These are phyloP conservation scores for Epichloe baconii DNA, from an alignment of 2,329 filamentous ascomycete species.

Conservation along the genomic window DNA sequence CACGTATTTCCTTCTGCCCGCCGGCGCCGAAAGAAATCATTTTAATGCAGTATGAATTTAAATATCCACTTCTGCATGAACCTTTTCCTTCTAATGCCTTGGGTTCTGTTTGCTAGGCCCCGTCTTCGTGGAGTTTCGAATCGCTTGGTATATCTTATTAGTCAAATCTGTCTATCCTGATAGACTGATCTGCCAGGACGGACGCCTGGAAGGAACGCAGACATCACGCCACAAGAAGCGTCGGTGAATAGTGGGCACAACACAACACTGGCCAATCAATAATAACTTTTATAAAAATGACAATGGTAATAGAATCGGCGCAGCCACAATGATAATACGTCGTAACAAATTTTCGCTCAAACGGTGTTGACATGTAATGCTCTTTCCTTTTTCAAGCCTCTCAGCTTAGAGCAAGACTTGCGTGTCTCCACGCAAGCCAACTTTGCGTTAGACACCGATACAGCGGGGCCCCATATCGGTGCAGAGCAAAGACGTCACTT, in stretches of 20 bases:
- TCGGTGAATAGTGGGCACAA: constrained; percentile 1
- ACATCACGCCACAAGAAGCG: constrained; percentile 2
- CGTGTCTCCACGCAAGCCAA: background rate
- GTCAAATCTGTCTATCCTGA: background rate
- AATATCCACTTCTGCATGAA: background rate
- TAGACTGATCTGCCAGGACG: background rate
- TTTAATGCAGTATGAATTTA: background rate
- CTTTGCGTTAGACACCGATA: background rate
- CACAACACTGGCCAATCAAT: constrained; percentile 4
- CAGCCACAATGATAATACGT: constrained; percentile 1
- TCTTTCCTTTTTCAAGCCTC: background rate
- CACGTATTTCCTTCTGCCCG: background rate
- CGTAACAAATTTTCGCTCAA: constrained; percentile 3
- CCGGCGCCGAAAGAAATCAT: background rate
- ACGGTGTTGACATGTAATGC: background rate
- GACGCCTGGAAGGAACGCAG: background rate
- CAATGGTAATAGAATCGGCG: constrained; percentile 3
- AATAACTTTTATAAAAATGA: constrained; percentile 6
- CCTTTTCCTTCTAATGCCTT: background rate
- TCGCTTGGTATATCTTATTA: background rate
- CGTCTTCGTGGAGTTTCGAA: background rate
- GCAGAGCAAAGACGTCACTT: background rate
- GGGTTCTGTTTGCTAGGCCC: background rate
- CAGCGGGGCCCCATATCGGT: background rate
- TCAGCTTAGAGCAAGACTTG: constrained; percentile 2